These are phyloP conservation scores for Fraxinus nigra DNA, from an alignment of 305 asterid species.

Conservation along the genomic window DNA sequence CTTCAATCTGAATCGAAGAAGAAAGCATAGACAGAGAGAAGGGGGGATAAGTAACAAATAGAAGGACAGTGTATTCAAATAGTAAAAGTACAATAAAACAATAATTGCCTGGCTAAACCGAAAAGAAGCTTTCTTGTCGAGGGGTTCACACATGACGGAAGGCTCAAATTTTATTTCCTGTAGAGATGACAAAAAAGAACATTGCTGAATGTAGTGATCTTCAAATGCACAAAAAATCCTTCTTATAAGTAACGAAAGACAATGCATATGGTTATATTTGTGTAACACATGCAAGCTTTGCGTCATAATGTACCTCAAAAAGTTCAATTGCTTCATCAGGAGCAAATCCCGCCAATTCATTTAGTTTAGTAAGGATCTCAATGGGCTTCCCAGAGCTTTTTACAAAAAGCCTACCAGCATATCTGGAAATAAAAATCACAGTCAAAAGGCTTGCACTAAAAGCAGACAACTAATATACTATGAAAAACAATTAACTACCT, in stretches of 20 bases:
- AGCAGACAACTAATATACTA: neutral
- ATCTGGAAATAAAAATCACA: conserved; percentile 23
- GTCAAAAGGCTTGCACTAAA: conserved; percentile 4
- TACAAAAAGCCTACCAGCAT: conserved; percentile 38
- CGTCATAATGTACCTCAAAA: conserved; percentile 25
- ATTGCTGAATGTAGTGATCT: conserved; percentile 5
- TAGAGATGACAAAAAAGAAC: conserved; percentile 8
- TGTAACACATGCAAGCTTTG: neutral
- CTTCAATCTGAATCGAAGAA: conserved; percentile 41
- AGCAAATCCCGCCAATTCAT: conserved; percentile 38
- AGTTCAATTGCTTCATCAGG: conserved; percentile 41
- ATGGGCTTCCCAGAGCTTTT: conserved; percentile 37
- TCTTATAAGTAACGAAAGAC: neutral
- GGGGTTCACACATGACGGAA: conserved; percentile 36
- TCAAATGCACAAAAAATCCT: neutral
- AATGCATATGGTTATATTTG: neutral
- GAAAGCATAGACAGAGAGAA: neutral
- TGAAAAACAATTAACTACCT: conserved; percentile 28
- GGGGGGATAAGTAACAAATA: neutral
- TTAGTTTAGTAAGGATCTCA: conserved; percentile 31
- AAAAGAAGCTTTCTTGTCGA: conserved; percentile 26
- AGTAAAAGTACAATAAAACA: neutral
- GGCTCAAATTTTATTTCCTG: conserved; percentile 57
- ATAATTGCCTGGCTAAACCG: conserved; percentile 31
- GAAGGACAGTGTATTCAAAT: neutral